These are phyloP conservation scores for Aureoboletus auriporus DNA, from an alignment of 768 basidiomycete genomes.

Conservation along the genomic window DNA sequence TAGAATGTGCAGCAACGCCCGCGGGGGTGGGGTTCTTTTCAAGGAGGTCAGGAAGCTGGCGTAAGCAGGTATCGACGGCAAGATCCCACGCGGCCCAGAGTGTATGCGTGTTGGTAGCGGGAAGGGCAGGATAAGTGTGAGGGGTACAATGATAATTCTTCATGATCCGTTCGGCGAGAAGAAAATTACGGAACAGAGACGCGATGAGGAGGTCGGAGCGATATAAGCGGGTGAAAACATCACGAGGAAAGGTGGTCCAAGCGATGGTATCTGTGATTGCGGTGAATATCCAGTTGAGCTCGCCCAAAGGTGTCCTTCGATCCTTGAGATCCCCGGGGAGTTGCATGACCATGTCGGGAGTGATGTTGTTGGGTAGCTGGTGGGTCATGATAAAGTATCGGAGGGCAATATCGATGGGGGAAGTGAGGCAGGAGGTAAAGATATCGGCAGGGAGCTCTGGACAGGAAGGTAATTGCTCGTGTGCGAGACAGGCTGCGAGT, in stretches of 20 bases:
- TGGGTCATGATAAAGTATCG: constrained; percentile 92
- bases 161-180: constrained; percentile 97
- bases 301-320: constrained; percentile 91
- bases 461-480: constrained; percentile 89
- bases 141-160: constrained; percentile 97
- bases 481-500: constrained; percentile 88
- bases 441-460: constrained; percentile 97
- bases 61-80: constrained; percentile 89
- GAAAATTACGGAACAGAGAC: constrained; percentile 94
- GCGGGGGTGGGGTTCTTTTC: constrained; percentile 31
- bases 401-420: constrained; percentile 96
- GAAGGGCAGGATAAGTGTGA: constrained; percentile 86
- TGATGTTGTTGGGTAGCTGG: constrained; percentile 74
- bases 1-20: constrained; percentile 19
- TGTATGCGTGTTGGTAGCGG: constrained; percentile 93
- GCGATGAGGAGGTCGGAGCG: constrained; percentile 95
- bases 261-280: constrained; percentile 99
- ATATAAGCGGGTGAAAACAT: constrained; percentile 90
- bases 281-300: constrained; percentile 99
- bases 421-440: constrained; percentile 96
- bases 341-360: constrained; percentile 88
- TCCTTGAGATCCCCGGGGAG: constrained; percentile 97
- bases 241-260: constrained; percentile 94
- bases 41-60: constrained; percentile 87
- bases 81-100: constrained; percentile 98